phyloP scores from a whole-genome alignment of 2,329 filamentous ascomycete species.

The Botrytis cinerea region DNA sequence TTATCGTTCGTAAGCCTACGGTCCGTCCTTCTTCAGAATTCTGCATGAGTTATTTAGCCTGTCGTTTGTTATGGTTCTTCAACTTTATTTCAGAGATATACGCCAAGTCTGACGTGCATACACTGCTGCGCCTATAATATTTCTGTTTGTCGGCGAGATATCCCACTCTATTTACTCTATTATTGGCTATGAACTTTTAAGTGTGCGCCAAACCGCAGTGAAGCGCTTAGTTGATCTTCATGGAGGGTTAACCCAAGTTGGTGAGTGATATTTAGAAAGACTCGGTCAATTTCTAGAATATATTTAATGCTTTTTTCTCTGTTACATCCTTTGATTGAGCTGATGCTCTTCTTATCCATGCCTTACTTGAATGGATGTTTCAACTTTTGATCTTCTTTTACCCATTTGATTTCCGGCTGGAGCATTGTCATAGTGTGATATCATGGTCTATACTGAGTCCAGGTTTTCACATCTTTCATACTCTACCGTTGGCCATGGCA shows the following conservation, averaged over 20 bases:
- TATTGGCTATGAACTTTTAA: slow-evolving; percentile 13
- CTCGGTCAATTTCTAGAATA: slow-evolving; percentile 1
- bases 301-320: neutral
- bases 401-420: neutral
- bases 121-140: slow-evolving; percentile 7
- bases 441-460: slow-evolving; percentile 20
- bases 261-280: slow-evolving; percentile 15
- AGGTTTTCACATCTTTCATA: slow-evolving; percentile 3
- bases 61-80: neutral
- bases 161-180: slow-evolving; percentile 15
- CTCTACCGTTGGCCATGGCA: slow-evolving; percentile 12
- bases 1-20: slow-evolving; percentile 1
- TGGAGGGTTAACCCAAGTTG: slow-evolving; percentile 7
- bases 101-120: slow-evolving; percentile 18
- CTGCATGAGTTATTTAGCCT: slow-evolving; percentile 9
- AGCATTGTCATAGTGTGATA: neutral
- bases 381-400: neutral
- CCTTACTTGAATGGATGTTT: slow-evolving; percentile 6
- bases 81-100: neutral
- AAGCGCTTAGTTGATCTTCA: slow-evolving; percentile 17
- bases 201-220: slow-evolving; percentile 9
- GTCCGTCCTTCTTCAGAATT: neutral
- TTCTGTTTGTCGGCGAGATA: neutral
- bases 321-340: neutral
- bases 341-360: neutral